Evolutionary conservation across 1,139 yeast genomes (phyloP).

Genomic region (Meyerozyma athensensis): DNA sequence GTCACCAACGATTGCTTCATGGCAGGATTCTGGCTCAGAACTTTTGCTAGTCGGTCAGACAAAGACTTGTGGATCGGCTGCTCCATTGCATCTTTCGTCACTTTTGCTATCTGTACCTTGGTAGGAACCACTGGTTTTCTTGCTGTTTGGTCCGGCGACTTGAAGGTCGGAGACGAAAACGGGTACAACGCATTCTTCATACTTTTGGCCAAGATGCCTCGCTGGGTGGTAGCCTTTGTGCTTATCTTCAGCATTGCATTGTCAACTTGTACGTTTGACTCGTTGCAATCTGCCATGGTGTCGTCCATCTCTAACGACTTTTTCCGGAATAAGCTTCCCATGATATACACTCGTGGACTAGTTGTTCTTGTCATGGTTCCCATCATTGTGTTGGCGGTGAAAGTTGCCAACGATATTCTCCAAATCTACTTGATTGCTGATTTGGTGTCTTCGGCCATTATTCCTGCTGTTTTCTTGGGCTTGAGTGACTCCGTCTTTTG

Average conservation of each 20-base stretch:
- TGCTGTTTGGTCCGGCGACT: slow-evolving; percentile 86
- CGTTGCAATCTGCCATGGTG: slow-evolving; percentile 83
- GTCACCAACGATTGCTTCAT: slow-evolving; percentile 86
- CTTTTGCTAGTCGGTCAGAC: slow-evolving; percentile 82
- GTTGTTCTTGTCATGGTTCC: slow-evolving; percentile 80
- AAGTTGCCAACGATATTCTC: slow-evolving; percentile 75
- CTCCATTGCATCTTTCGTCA: slow-evolving; percentile 63
- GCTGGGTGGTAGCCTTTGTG: slow-evolving; percentile 82
- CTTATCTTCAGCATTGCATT: slow-evolving; percentile 67
- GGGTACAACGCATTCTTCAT: slow-evolving; percentile 69
- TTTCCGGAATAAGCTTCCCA: slow-evolving; percentile 72
- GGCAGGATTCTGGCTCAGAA: slow-evolving; percentile 91
- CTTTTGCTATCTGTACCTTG: slow-evolving; percentile 59
- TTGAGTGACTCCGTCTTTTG: slow-evolving; percentile 56
- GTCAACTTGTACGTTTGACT: slow-evolving; percentile 87
- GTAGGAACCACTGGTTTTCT: slow-evolving; percentile 81
- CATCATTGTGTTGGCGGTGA: slow-evolving; percentile 74
- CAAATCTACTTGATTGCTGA: slow-evolving; percentile 90
- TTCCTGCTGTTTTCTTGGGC: slow-evolving; percentile 83
- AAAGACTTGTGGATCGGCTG: slow-evolving; percentile 75
- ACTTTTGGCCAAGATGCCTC: slow-evolving; percentile 69
- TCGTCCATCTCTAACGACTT: slow-evolving; percentile 86
- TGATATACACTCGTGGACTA: slow-evolving; percentile 63
- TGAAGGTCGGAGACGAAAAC: slow-evolving; percentile 52
- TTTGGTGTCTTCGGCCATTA: slow-evolving; percentile 77